phyloP scores from a whole-genome alignment of 805 yeast genomes.

The Lipomyces lipofer region DNA sequence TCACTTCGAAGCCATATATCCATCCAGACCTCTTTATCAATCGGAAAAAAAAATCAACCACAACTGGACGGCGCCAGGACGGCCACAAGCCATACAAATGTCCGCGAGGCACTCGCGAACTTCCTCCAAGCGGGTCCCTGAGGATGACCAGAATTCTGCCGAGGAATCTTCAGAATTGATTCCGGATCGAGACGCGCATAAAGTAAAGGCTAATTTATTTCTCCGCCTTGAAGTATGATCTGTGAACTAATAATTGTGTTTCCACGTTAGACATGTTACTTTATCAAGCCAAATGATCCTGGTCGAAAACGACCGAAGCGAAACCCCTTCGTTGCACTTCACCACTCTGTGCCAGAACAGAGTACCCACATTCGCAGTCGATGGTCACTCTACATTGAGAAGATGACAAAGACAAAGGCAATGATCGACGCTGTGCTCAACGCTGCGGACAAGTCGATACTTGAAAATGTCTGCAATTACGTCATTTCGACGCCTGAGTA shows the following conservation, averaged over 20 bases:
- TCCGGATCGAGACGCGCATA: constrained; percentile 25
- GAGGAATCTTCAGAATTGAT: too few relatives aligned
- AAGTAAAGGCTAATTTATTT: constrained; percentile 5
- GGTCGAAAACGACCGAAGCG: constrained; percentile 2
- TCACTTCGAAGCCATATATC: too few relatives aligned
- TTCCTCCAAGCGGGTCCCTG: too few relatives aligned
- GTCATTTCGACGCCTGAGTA: constrained; percentile 1
- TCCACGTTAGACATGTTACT: constrained; percentile 14
- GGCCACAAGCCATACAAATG: too few relatives aligned
- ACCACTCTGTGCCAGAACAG: constrained; percentile 13
- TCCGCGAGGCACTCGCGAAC: too few relatives aligned
- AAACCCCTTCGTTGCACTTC: constrained; percentile 12
- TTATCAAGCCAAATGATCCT: constrained; percentile 1
- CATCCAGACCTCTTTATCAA: too few relatives aligned
- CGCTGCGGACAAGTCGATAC: constrained; percentile 1
- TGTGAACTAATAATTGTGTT: neutral
- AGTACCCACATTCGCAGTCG: constrained; percentile 7
- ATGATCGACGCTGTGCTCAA: constrained; percentile 1
- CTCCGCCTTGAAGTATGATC: neutral
- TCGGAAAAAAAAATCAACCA: too few relatives aligned
- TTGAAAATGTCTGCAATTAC: constrained; percentile 3
- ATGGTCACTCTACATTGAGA: constrained; percentile 7
- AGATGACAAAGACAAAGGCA: constrained; percentile 1
- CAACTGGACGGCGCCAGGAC: too few relatives aligned
- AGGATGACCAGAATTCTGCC: too few relatives aligned